Evolutionary conservation across 352 stramenopile genomes (phyloP), one percentile per base, ranked within the genome.

Genomic region (Globisporangium parvum): DNA sequence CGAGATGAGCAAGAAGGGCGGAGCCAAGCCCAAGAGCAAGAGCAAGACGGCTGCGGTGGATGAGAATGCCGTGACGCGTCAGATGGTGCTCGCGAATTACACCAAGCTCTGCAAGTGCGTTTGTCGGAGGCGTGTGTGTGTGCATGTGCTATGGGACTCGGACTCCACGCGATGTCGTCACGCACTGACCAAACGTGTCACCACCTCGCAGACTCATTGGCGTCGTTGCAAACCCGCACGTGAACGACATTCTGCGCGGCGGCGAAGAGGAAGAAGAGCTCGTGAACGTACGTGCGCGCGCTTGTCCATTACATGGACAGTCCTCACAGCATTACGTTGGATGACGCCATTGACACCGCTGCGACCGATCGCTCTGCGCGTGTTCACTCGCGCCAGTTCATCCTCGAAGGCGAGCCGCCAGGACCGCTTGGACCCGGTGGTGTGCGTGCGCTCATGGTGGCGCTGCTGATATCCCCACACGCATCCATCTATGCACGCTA

Each of bases 401-500:
- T 93, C 52, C 66, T 93, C 2, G 83, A 91, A 64, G 83, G 77
- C 33, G 80, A 91, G 44, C 70, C 78, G 20, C 70, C 83, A 10
- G 80, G 76, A 8, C 58, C 69, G 3, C 60, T 93, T 0, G 80
- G 83, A 23, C 78, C 79, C 8, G 78, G 77, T 15, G 77, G 80
- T 28, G 63, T 89, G 47, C 79, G 77, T 11, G 83, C 83, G 11
- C 63, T 93, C 40, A 65, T 67, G n/a, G 69, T 87, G 65, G 80
- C 80, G 21, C 73, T 93, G 35, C 71, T 91, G 61, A 92, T 89
- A 91, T 91, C 81, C 81, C 85, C 64, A 48, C 53, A 86, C 63
- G 45, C 55, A 39, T 66, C 24, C 47, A 21, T 8, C 63, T 31
- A 33, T 33, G 28, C 28, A 33, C 28, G 9, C 28, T 33, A 8